These are phyloP conservation scores for Fusarium paranaense DNA, from an alignment of 2,329 filamentous ascomycete genomes.

Conservation along the genomic window DNA sequence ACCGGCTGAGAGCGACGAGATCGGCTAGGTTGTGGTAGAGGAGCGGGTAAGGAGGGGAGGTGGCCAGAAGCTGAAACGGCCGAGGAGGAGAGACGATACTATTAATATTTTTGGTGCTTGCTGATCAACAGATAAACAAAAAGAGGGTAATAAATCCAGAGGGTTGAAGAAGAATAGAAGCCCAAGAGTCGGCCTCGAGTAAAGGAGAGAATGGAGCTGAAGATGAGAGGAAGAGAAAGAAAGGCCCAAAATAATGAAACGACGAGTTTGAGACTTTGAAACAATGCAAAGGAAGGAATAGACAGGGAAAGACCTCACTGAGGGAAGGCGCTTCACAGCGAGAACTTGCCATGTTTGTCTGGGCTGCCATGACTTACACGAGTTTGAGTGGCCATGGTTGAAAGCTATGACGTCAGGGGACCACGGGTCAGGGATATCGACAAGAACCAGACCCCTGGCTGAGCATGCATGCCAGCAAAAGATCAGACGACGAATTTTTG, in stretches of 20 bases:
- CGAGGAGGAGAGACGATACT: conserved; percentile 23
- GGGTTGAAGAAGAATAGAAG: conserved; percentile 7
- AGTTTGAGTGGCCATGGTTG: not conserved
- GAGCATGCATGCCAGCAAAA: not conserved
- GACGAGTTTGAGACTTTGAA: not conserved
- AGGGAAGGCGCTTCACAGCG: not conserved
- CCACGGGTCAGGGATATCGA: not conserved
- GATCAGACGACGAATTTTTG: not conserved
- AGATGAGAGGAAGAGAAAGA: not conserved
- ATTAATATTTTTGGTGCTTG: conserved; percentile 23
- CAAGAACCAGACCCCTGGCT: not conserved
- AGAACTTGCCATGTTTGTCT: not conserved
- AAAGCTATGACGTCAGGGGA: not conserved
- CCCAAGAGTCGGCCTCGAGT: conserved; percentile 6
- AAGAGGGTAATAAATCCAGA: conserved; percentile 8
- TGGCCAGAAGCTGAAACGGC: conserved; percentile 30
- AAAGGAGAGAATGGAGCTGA: conserved; percentile 7
- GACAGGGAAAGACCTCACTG: not conserved
- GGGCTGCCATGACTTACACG: not conserved
- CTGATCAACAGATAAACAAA: conserved; percentile 16
- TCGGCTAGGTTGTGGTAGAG: conserved; percentile 27
- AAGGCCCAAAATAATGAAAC: not conserved
- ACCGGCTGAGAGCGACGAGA: conserved; percentile 18
- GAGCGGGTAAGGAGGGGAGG: conserved; percentile 17
- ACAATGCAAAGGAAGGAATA: not conserved